Conservation (phyloP, 345 rosid genomes). For the Triadica sebifera region DNA sequence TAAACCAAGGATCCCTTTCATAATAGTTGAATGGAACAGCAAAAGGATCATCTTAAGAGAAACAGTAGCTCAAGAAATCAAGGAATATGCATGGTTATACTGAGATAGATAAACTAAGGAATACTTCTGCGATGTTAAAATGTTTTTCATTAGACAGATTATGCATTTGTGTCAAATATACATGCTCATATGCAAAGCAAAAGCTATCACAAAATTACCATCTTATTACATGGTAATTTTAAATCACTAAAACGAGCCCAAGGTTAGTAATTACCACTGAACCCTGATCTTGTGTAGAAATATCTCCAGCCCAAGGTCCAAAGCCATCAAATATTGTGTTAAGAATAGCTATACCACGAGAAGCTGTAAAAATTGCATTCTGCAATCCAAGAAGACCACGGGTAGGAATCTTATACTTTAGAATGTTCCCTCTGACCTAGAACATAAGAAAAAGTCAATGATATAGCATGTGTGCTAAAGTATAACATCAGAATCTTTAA, state of each 20-base stretch:
- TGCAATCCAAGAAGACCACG: conserved; percentile 98
- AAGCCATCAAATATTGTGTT: conserved; percentile 87
- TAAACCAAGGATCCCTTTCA: not conserved
- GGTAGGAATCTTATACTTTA: conserved; percentile 85
- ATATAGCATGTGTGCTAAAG: not conserved
- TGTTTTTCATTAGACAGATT: not conserved
- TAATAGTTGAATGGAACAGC: not conserved
- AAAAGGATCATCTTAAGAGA: not conserved
- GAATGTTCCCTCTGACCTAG: conserved; percentile 86
- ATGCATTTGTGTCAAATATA: not conserved
- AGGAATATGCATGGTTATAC: not conserved
- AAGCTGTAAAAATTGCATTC: conserved; percentile 94
- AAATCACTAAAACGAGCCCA: conserved; percentile 9
- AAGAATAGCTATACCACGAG: conserved; percentile 93
- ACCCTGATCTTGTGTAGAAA: conserved; percentile 79
- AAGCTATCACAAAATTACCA: not conserved
- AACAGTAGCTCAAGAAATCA: not conserved
- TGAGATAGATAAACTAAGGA: not conserved
- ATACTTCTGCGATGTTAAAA: not conserved
- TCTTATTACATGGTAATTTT: not conserved
- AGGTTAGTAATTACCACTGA: conserved; percentile 65
- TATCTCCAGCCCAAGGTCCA: conserved; percentile 94
- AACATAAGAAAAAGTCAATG: conserved; percentile 10
- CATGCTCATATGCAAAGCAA: not conserved
- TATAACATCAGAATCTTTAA: not conserved